Evolutionary conservation across 495 filamentous ascomycete species (phyloP).

Genomic region (Pseudoneurospora amorphoporcata): DNA sequence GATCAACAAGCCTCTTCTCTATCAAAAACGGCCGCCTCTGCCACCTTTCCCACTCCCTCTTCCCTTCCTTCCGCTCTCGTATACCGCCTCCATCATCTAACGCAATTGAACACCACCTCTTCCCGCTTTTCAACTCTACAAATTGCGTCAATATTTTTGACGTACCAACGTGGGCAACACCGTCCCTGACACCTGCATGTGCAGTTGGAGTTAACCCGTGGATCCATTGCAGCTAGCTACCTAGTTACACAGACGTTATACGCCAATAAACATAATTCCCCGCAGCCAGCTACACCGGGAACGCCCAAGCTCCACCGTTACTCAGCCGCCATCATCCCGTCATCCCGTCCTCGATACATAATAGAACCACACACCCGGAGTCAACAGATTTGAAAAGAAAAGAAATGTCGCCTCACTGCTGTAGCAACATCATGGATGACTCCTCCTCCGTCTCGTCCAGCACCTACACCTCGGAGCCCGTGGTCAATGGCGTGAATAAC

Average conservation of each 20-base stretch:
- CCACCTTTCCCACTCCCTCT: not conserved
- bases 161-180: not conserved
- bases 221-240: not conserved
- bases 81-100: not conserved
- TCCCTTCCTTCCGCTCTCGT: not conserved
- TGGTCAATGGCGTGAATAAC: not conserved
- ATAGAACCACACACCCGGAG: not conserved
- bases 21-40: not conserved
- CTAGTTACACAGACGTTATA: not conserved
- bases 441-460: not conserved
- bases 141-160: not conserved
- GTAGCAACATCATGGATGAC: constrained; percentile 9
- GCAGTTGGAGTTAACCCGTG: not conserved
- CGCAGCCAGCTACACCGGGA: not conserved
- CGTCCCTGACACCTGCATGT: not conserved
- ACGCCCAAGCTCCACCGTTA: not conserved
- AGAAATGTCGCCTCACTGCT: constrained; percentile 21
- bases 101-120: not conserved
- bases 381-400: not conserved
- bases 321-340: not conserved
- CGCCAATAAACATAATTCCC: not conserved
- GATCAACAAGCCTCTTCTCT: not conserved
- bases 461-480: constrained; percentile 4
- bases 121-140: not conserved
- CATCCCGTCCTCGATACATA: not conserved